Percentiles rank a stretch among this genome's conserved stretches.
These are phyloP conservation scores for Cystobasidiaceae sp. DNA, from an alignment of 1,284 basidiomycete genomes.

Conservation along the genomic window DNA sequence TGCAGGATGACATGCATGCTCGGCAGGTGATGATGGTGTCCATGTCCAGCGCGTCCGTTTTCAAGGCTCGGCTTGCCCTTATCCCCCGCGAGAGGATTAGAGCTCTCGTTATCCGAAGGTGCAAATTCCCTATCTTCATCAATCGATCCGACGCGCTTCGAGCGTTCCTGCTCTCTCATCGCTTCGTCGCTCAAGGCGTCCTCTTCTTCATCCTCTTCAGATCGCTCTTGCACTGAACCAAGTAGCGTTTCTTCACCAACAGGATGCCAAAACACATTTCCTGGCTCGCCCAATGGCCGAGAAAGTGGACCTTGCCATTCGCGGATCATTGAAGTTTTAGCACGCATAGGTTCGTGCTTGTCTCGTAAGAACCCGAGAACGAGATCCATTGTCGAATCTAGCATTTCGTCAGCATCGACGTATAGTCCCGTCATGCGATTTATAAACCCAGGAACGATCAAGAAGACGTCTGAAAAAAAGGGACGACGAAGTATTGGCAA, in stretches of 20 bases:
- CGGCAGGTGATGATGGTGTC: too few relatives aligned
- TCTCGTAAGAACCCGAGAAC: constrained; percentile 14
- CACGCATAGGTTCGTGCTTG: constrained; percentile 7
- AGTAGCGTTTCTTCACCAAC: constrained; percentile 3
- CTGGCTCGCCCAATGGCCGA: constrained; percentile 15
- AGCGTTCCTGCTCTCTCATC: too few relatives aligned
- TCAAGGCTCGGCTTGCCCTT: too few relatives aligned
- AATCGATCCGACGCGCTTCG: not conserved
- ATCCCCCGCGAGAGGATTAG: too few relatives aligned
- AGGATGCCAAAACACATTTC: constrained; percentile 25
- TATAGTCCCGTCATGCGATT: constrained; percentile 21
- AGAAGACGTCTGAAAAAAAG: constrained; percentile 25
- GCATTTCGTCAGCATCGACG: constrained; percentile 13
- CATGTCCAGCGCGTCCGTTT: too few relatives aligned
- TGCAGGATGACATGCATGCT: not conserved
- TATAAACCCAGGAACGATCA: constrained; percentile 24
- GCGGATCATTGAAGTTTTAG: constrained; percentile 9
- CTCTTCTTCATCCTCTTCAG: not conserved
- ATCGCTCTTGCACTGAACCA: not conserved
- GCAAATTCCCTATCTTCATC: constrained; percentile 14
- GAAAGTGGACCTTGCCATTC: constrained; percentile 22
- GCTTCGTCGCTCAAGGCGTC: not conserved
- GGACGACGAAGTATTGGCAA: too few relatives aligned
- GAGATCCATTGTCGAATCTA: constrained; percentile 20
- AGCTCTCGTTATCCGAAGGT: too few relatives aligned